These are phyloP conservation scores for Monosporascus sp. DNA, from an alignment of 2,329 filamentous ascomycete species.

Conservation along the genomic window DNA sequence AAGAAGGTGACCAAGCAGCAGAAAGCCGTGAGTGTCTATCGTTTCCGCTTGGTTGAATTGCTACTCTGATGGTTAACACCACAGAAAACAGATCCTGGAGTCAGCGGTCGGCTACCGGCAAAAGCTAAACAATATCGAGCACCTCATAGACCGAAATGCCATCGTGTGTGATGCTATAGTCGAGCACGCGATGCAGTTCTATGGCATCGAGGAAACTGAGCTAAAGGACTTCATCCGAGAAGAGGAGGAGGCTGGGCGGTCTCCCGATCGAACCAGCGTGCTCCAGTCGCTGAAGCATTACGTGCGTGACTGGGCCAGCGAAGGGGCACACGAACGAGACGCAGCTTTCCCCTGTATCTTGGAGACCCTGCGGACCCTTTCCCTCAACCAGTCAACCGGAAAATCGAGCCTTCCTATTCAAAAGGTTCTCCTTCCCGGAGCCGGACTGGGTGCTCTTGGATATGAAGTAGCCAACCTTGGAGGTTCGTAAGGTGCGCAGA, in stretches of 20 bases:
- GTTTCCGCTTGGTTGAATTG: neutral
- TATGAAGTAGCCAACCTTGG: slow-evolving; percentile 43
- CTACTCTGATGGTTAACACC: neutral
- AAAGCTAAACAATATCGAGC: slow-evolving; percentile 40
- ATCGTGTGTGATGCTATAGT: slow-evolving; percentile 42
- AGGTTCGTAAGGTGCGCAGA: slow-evolving; percentile 17
- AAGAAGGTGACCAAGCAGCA: slow-evolving; percentile 31
- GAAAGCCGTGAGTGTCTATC: slow-evolving; percentile 16
- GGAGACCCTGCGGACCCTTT: slow-evolving; percentile 25
- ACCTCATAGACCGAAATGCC: slow-evolving; percentile 39
- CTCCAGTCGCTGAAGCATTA: slow-evolving; percentile 52
- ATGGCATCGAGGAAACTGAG: slow-evolving; percentile 38
- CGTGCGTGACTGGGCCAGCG: slow-evolving; percentile 50
- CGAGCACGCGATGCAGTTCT: slow-evolving; percentile 38
- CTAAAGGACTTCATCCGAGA: slow-evolving; percentile 37
- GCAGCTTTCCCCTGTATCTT: slow-evolving; percentile 36
- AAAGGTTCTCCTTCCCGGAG: slow-evolving; percentile 45
- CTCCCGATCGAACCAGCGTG: slow-evolving; percentile 42
- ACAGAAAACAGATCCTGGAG: slow-evolving; percentile 40
- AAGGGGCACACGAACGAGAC: slow-evolving; percentile 41
- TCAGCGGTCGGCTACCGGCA: slow-evolving; percentile 52
- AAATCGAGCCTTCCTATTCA: slow-evolving; percentile 9
- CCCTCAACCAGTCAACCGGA: slow-evolving; percentile 17
- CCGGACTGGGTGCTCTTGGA: slow-evolving; percentile 47
- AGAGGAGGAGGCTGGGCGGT: slow-evolving; percentile 30